These are phyloP conservation scores for Nitzschia sp. DNA, from an alignment of 108 stramenopile genomes.

Conservation along the genomic window DNA sequence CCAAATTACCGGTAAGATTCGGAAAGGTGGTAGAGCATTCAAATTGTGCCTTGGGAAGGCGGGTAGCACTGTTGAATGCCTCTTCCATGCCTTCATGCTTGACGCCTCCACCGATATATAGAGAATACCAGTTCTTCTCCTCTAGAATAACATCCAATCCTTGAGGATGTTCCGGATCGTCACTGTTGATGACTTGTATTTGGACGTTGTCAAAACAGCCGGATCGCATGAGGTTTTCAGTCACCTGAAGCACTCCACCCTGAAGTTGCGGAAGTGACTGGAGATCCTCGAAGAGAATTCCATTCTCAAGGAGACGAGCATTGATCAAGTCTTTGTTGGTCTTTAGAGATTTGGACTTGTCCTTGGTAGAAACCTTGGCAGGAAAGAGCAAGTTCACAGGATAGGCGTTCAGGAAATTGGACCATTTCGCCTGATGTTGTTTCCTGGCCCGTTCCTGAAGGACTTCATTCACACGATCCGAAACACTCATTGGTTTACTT, in stretches of 20 bases:
- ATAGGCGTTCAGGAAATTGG: slow-evolving; percentile 29
- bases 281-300: slow-evolving; percentile 56
- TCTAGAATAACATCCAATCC: slow-evolving; percentile 57
- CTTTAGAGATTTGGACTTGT: slow-evolving; percentile 22
- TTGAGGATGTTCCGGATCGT: slow-evolving; percentile 14
- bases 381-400: slow-evolving; percentile 40
- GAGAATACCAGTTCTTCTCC: slow-evolving; percentile 82
- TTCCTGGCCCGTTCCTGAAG: slow-evolving; percentile 38
- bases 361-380: slow-evolving; percentile 27
- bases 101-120: slow-evolving; percentile 79
- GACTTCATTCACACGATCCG: slow-evolving; percentile 21
- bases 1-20: slow-evolving; percentile 70
- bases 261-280: slow-evolving; percentile 39
- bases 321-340: slow-evolving; percentile 63
- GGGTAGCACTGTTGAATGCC: slow-evolving; percentile 14
- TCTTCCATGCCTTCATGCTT: slow-evolving; percentile 62
- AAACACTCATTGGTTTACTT: neutral
- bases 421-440: slow-evolving; percentile 29
- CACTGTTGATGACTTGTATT: slow-evolving; percentile 35
- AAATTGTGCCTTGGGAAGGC: slow-evolving; percentile 74
- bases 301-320: slow-evolving; percentile 69
- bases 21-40: slow-evolving; percentile 61
- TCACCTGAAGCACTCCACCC: slow-evolving; percentile 41
- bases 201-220: slow-evolving; percentile 71
- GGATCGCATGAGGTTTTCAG: slow-evolving; percentile 56